Evolutionary conservation across 2,329 filamentous ascomycete genomes (phyloP), one percentile per base, ranked within the genome.

Genomic region (Trematosphaeria pertusa): DNA sequence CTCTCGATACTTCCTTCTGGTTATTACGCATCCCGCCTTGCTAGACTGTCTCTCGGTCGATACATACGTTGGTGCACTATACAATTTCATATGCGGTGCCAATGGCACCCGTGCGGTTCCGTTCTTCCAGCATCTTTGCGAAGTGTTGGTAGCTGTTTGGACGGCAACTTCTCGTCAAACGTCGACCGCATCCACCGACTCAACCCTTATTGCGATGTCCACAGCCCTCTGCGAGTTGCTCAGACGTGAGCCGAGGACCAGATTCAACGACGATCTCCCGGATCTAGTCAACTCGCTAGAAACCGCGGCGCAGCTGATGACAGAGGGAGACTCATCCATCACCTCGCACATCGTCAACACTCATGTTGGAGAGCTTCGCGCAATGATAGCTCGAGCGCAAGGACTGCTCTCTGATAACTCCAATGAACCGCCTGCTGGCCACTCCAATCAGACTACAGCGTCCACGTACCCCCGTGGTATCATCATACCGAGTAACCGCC

Each of bases 1-100:
- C 17, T 20, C 31, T 3, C 44, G 30, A 12, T 20, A 48, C 3
- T 67, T 68, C 31, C 58, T 69, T 3, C 46, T 48, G 7, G 62
- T 67, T 1, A 60, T 74, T 1, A 69, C 71, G 1, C 70, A 75
- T 47, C 35, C 54, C 5, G 51, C 62, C 3, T 39, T 73, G 12
- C 41, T 74, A 10, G 60, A 70, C 22, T 69, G 64, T 36, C 57
- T 73, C 8, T 59, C 69, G 3, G 50, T 72, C 1, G 69, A 74
- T 46, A 72, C 65, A 2, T 60, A 53, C 22, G 62, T 74, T 5
- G 65, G 66, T 10, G 45, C 37, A 6, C 33, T 74, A 4, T 73
- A 73, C 48, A 71, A 65, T 9, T 71, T 68, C 47, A 59, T 74
- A 19, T 54, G 62, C 36, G 69, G 70, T 8, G 56, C 51, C 11